phyloP scores from a whole-genome alignment of 257 asterid species.

The Mitragyna speciosa region DNA sequence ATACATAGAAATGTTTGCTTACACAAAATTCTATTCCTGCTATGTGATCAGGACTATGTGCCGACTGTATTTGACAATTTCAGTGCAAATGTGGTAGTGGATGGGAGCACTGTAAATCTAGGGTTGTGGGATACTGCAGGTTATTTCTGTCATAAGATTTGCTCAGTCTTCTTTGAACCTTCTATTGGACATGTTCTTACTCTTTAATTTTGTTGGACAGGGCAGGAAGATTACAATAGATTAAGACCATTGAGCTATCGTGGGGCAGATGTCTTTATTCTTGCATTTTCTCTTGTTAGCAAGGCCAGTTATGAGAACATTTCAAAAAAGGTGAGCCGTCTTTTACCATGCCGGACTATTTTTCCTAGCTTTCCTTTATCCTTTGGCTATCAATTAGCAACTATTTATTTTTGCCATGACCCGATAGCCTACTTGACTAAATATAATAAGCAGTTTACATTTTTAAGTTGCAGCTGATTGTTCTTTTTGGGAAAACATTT shows the following conservation, averaged over 20 bases:
- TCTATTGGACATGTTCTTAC: constrained; percentile 17
- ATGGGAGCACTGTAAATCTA: constrained; percentile 78
- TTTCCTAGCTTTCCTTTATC: not conserved
- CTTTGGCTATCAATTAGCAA: not conserved
- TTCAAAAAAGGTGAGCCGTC: constrained; percentile 56
- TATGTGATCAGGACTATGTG: constrained; percentile 64
- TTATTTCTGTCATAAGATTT: constrained; percentile 16
- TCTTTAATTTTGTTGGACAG: constrained; percentile 37
- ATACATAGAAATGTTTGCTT: no score
- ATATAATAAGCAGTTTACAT: not conserved
- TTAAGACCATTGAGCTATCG: constrained; percentile 89
- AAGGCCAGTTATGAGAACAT: constrained; percentile 87
- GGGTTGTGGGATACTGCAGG: constrained; percentile 97
- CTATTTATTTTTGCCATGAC: not conserved
- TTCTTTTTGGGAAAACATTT: not conserved
- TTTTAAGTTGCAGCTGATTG: not conserved
- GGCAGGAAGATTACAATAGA: constrained; percentile 88
- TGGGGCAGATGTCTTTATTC: constrained; percentile 93
- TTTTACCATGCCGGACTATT: not conserved
- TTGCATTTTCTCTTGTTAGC: constrained; percentile 87
- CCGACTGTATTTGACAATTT: constrained; percentile 93
- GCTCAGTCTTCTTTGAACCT: constrained; percentile 3
- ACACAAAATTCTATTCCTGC: not conserved
- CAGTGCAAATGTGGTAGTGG: constrained; percentile 84
- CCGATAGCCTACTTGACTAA: not conserved